Evolutionary conservation across 1,284 basidiomycete genomes (phyloP).

Genomic region (Marasmius oreades): DNA sequence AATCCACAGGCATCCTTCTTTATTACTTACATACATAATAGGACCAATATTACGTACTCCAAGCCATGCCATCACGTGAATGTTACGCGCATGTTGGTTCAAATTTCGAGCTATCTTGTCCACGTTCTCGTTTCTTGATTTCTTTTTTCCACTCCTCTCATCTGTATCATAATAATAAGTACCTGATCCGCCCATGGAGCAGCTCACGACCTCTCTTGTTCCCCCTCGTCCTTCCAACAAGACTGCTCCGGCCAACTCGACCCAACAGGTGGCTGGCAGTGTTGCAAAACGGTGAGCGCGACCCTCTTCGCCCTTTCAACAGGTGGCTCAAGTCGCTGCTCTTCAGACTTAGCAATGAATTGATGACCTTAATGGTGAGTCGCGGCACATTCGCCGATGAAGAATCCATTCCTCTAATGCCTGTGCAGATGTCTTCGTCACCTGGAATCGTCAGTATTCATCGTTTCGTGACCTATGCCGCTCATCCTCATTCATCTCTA

Average conservation of each 20-base stretch:
- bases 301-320: conserved; percentile 3
- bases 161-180: conserved; percentile 4
- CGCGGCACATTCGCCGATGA: background rate
- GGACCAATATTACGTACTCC: conserved; percentile 8
- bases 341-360: conserved; percentile 67
- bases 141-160: conserved; percentile 2
- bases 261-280: conserved; percentile 61
- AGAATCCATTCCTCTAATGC: conserved; percentile 1
- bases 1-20: background rate
- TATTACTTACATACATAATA: no score
- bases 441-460: conserved; percentile 67
- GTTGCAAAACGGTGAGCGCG: conserved; percentile 70
- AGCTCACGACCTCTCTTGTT: conserved; percentile 63
- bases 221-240: conserved; percentile 54
- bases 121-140: conserved; percentile 1
- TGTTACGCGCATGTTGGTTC: background rate
- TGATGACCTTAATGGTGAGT: conserved; percentile 82
- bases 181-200: conserved; percentile 50
- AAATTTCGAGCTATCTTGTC: background rate
- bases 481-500: conserved; percentile 4
- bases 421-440: conserved; percentile 72
- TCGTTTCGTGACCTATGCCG: conserved; percentile 3
- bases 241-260: conserved; percentile 44
- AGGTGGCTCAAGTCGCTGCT: conserved; percentile 12
- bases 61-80: conserved; percentile 7